Conservation (phyloP, 1,284 basidiomycete genomes). For the Microbotryomycetes sp. region DNA sequence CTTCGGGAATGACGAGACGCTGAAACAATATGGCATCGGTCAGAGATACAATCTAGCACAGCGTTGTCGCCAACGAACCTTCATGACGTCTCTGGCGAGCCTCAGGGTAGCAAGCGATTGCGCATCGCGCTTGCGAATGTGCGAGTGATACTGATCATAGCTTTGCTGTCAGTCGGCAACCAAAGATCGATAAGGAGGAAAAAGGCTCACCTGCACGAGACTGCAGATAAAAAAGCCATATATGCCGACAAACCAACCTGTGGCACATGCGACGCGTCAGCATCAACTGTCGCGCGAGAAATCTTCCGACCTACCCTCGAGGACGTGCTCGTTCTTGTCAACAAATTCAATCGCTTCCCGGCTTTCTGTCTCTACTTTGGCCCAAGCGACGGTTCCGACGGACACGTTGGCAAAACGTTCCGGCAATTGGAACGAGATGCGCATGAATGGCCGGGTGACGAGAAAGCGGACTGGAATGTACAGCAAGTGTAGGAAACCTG, state of each 20-base stretch:
- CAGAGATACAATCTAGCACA: conserved; percentile 76
- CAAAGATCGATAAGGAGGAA: neutral
- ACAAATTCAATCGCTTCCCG: conserved; percentile 84
- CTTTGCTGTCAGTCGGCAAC: no score
- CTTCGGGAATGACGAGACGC: conserved; percentile 32
- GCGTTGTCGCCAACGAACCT: conserved; percentile 45
- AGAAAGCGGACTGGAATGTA: conserved; percentile 69
- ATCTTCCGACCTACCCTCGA: conserved; percentile 74
- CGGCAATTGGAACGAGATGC: conserved; percentile 79
- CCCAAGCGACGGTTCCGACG: conserved; percentile 73
- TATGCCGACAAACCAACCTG: conserved; percentile 73
- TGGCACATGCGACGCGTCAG: conserved; percentile 64
- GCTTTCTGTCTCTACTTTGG: conserved; percentile 60
- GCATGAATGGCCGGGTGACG: conserved; percentile 63
- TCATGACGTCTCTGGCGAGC: conserved; percentile 70
- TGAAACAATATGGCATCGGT: conserved; percentile 22
- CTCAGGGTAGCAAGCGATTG: conserved; percentile 65
- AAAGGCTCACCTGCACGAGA: conserved; percentile 66
- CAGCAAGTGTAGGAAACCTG: conserved; percentile 75
- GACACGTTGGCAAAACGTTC: conserved; percentile 69
- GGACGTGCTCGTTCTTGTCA: conserved; percentile 64
- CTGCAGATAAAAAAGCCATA: conserved; percentile 87
- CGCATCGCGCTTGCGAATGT: conserved; percentile 70
- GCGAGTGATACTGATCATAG: conserved; percentile 72
- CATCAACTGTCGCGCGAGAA: conserved; percentile 57